Evolutionary conservation across 495 filamentous ascomycete species (phyloP).

Genomic region (Xylaria flabelliformis): DNA sequence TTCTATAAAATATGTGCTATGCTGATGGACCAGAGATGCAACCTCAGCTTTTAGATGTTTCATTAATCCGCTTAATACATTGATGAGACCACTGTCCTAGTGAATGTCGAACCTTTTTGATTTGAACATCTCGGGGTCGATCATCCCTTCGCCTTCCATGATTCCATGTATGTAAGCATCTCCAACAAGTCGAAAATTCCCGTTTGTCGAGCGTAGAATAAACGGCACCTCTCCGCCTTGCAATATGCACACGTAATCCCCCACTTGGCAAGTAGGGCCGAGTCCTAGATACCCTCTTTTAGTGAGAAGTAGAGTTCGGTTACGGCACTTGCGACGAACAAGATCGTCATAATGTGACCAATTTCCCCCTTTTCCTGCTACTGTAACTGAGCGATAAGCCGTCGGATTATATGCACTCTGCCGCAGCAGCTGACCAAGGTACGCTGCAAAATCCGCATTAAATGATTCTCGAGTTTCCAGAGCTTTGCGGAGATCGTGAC

Average conservation of each 20-base stretch:
- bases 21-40: no score
- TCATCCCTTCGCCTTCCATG: neutral
- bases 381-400: neutral
- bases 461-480: neutral
- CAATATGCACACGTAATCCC: neutral
- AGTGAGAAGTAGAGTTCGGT: neutral
- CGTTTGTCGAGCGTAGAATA: neutral
- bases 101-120: neutral
- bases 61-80: no score
- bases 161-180: neutral
- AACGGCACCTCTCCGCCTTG: neutral
- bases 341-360: neutral
- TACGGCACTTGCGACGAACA: neutral
- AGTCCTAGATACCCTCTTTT: neutral
- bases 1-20: no score
- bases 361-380: neutral
- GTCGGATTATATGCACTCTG: neutral
- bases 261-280: neutral
- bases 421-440: neutral
- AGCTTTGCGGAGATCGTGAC: neutral
- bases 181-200: neutral
- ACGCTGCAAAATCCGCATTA: neutral
- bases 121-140: neutral
- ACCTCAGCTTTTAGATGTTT: no score
- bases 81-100: neutral